Evolutionary conservation across 2,329 filamentous ascomycete species (phyloP), one percentile per base, ranked within the genome.

Genomic region (Amesomyces nigricolor): DNA sequence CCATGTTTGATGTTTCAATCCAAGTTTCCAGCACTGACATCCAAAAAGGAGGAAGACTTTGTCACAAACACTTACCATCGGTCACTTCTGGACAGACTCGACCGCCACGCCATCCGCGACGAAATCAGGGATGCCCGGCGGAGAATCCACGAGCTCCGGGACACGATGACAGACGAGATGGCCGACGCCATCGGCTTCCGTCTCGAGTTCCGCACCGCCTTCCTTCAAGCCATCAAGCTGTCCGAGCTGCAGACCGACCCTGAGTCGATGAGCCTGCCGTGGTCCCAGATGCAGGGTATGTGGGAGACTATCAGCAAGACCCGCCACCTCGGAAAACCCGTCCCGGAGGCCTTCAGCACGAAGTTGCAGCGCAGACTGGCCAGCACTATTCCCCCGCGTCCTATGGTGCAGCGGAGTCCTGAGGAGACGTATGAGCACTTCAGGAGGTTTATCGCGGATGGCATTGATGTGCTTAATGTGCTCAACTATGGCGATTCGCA

Each of bases 351-450:
- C 0, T 97, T 96, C 69, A 96, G 90, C 64, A 82, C 83, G 22
- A 95, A 96, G 67, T 79, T 97, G 38, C 94, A 99, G 67, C 82
- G 91, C n/a, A 87, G 87, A 60, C 77, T 99, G 32, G 91, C 94
- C 0, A 96, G 91, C 63, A 96, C 91, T 0, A 91, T 96, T 64
- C 94, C 94, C 4, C 94, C 94, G 7, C 82, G 92, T 8, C 91
- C 92, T 0, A 92, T 96, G 63, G 88, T 96, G 10, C 79, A 89
- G 51, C 75, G 91, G 2, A 82, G 80, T 26, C 87, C 89, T 62
- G 80, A 85, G 13, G 85, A 89, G 64, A 88, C 91, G 0, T 80
- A 87, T 60, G 73, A 73, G 17, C 85, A 89, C 62, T 77, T 96
- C 59, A 79, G 79, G 54, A 81, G 83, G 44, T 72, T 96, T 29